Conservation (phyloP, 2,329 filamentous ascomycete species). For the Beauveria australis region DNA sequence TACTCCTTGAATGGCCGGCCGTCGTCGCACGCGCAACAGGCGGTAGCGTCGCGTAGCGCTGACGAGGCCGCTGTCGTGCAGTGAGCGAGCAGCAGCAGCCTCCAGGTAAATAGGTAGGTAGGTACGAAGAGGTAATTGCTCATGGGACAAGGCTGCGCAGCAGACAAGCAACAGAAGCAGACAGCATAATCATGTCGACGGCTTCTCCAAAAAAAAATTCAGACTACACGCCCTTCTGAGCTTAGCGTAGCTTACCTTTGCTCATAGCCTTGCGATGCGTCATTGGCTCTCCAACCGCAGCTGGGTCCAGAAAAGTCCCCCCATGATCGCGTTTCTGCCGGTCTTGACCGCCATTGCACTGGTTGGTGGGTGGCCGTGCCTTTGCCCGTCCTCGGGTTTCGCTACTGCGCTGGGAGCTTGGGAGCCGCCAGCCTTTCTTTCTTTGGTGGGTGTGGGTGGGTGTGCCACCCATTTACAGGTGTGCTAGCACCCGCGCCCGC, state of each 20-base stretch:
- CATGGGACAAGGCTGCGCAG: background rate
- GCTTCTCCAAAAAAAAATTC: background rate
- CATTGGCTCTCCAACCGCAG: constrained; percentile 9
- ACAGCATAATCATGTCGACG: background rate
- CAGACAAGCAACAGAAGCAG: background rate
- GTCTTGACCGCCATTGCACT: background rate
- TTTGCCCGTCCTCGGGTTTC: constrained; percentile 9
- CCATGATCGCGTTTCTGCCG: constrained; percentile 12
- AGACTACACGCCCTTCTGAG: background rate
- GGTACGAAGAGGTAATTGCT: too few species aligned
- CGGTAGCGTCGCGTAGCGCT: background rate
- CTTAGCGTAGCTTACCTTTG: background rate
- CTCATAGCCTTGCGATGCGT: constrained; percentile 9
- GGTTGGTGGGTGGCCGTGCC: background rate
- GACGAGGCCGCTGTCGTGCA: background rate
- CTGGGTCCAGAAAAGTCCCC: constrained; percentile 6
- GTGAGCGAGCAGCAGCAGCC: background rate
- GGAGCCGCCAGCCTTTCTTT: background rate
- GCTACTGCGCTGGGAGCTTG: background rate
- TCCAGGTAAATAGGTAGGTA: too few species aligned
- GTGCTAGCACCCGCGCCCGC: background rate
- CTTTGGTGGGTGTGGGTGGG: background rate
- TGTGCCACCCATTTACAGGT: background rate
- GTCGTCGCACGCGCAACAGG: background rate
- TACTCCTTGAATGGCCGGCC: too few species aligned